Evolutionary conservation across 148 eudicot species (phyloP).

Genomic region (Beta vulgaris): DNA sequence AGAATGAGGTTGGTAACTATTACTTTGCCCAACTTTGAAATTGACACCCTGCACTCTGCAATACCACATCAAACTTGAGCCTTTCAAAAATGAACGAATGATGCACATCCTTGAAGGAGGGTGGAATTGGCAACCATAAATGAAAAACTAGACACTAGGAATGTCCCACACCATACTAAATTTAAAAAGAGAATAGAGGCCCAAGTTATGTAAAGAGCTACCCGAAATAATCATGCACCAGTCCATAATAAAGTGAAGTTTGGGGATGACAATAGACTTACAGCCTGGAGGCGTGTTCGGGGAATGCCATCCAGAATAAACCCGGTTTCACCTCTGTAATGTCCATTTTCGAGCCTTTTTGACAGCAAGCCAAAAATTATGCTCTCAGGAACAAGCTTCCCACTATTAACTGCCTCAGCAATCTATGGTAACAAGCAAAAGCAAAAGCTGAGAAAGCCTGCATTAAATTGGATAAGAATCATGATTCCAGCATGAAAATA

Average conservation of each 20-base stretch:
- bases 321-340: conserved; percentile 75
- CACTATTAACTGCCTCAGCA: conserved; percentile 66
- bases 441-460: conserved; percentile 3
- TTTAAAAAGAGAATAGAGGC: not conserved
- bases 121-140: not conserved
- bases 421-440: conserved; percentile 36
- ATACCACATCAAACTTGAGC: not conserved
- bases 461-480: not conserved
- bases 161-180: not conserved
- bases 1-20: not conserved
- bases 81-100: not conserved
- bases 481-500: not conserved
- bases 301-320: conserved; percentile 96
- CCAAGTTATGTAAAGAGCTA: not conserved
- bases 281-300: conserved; percentile 82
- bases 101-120: not conserved
- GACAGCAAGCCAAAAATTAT: conserved; percentile 80
- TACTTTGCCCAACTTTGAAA: not conserved
- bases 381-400: conserved; percentile 85
- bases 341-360: conserved; percentile 84
- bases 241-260: not conserved
- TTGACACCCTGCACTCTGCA: too few species aligned
- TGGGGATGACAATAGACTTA: conserved; percentile 31
- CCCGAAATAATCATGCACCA: not conserved
- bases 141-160: not conserved